Evolutionary conservation across 179 eudicot species (phyloP), one percentile per base, ranked within the genome.

Genomic region (Gypsophila paniculata): DNA sequence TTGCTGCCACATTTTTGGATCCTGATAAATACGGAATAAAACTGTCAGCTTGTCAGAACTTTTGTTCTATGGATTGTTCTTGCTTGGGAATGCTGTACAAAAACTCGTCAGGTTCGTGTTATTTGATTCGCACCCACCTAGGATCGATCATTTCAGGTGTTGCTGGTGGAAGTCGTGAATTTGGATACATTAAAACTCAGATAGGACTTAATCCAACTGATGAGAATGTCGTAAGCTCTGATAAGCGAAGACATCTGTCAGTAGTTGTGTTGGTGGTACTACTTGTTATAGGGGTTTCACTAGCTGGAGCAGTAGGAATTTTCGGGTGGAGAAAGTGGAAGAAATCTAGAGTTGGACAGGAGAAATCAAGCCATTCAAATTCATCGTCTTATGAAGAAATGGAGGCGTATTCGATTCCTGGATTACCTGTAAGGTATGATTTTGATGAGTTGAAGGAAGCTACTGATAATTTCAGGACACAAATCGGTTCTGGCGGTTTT

Each of bases 401-500:
- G 39, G 93, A 91, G 44, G 75, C 83, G 74, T 86, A 86, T 55
- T 80, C 86, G 0, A 88, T 91, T 70, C 89, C 91, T 10, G 97
- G 97, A 65, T 74, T 91, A 68, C 96, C 96, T 1, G 71, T 72
- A 23, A 79, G 90, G 65, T 91, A 82, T 61, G 79, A 72, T 7
- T 87, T 84, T 42, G 83, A 77, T 38, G 88, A 84, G 74, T 84
- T 91, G 4, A 84, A 78, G 58, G 76, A 1, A 19, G 97, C 96
- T 7, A 91, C 97, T 21, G 86, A 78, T 49, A 79, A 87, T 72
- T 91, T 91, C 82, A 74, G 76, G 62, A 77, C 70, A 48, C 83
- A 76, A 69, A 88, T 91, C 29, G 97, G 97, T 39, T 76, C 91
- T 2, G 97, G 97, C 5, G 97, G 96, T 38, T 91, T 88, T 72